Percentiles rank a stretch among this genome's conserved stretches.
Evolutionary conservation across 2,329 filamentous ascomycete species (phyloP).

Genomic region (Exophiala aquamarina): DNA sequence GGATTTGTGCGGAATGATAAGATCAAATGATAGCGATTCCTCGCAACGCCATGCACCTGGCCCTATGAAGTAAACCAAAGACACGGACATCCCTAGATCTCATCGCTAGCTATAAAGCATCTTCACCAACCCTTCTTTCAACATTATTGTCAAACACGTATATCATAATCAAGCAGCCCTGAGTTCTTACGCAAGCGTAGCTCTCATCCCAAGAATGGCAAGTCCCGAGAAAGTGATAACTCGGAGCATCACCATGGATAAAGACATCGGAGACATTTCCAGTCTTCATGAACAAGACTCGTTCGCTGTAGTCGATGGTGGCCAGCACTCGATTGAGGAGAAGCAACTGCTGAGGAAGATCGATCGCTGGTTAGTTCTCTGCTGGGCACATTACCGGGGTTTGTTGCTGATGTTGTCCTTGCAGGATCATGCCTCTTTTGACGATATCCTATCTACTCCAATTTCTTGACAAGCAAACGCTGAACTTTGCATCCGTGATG

Average conservation of each 20-base stretch:
- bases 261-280: neutral
- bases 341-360: slow-evolving; percentile 2
- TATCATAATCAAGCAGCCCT: no score
- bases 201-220: slow-evolving; percentile 1
- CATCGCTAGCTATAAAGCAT: neutral
- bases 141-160: no score
- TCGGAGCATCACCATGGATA: neutral
- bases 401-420: neutral
- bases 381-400: no score
- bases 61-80: no score
- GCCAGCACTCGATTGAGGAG: neutral
- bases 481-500: slow-evolving; percentile 37
- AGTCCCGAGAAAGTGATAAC: slow-evolving; percentile 1
- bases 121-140: neutral
- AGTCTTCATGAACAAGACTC: neutral
- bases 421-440: slow-evolving; percentile 30
- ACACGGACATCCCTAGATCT: no score
- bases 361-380: slow-evolving; percentile 2
- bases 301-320: neutral
- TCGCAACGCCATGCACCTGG: no score
- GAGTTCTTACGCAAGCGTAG: no score
- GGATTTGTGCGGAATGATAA: neutral
- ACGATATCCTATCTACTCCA: slow-evolving; percentile 33
- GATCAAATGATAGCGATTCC: no score
- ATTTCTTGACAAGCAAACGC: slow-evolving; percentile 38